Evolutionary conservation across 257 asterid species (phyloP).

Genomic region (Capsicum chinense): DNA sequence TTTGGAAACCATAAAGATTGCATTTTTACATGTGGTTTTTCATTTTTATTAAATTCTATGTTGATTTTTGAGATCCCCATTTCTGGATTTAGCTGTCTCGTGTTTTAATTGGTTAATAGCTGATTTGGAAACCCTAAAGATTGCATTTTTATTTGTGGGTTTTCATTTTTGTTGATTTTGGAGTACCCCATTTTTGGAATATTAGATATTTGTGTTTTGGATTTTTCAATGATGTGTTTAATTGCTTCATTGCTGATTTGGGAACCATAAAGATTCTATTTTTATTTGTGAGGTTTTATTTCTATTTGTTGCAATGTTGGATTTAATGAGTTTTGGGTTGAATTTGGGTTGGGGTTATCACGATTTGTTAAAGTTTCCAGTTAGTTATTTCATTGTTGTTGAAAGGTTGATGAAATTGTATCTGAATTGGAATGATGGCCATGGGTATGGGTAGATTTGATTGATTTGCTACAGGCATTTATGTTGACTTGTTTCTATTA

Average conservation of each 20-base stretch:
- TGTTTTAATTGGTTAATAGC: background rate
- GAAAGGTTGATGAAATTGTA: conserved; percentile 23
- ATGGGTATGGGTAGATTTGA: background rate
- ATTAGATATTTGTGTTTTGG: background rate
- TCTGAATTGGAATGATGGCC: conserved; percentile 31
- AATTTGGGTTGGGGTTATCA: background rate
- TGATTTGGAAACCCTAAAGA: conserved; percentile 14
- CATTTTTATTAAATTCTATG: background rate
- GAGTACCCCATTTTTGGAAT: background rate
- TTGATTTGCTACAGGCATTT: background rate
- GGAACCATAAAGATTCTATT: background rate
- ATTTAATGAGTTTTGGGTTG: conserved; percentile 16
- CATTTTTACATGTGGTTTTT: conserved; percentile 12
- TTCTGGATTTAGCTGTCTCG: too few species aligned
- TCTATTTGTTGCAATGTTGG: background rate
- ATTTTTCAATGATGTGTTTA: too few species aligned
- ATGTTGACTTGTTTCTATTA: background rate
- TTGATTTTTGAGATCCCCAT: background rate
- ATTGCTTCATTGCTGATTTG: conserved; percentile 17
- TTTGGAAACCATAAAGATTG: conserved; percentile 32
- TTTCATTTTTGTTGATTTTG: background rate
- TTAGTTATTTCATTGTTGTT: background rate
- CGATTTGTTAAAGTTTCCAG: background rate
- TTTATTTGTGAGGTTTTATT: background rate
- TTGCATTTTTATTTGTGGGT: background rate